Percentiles rank a stretch among this genome's conserved stretches.
Conservation (phyloP, 345 rosid genomes). For the Gossypium australe region DNA sequence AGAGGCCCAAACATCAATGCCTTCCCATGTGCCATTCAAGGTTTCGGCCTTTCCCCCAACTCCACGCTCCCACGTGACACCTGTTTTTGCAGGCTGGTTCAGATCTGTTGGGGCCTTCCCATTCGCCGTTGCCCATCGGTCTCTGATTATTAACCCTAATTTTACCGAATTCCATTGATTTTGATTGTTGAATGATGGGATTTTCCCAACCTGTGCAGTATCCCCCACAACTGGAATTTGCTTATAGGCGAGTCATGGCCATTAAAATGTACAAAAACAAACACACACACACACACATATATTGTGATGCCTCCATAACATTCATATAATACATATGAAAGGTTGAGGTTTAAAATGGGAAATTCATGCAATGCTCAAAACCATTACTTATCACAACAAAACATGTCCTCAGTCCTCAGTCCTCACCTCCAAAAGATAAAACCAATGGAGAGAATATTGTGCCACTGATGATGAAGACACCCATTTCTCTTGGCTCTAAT, state of each 20-base stretch:
- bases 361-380: not conserved
- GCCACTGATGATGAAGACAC: constrained; percentile 9
- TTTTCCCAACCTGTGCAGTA: not conserved
- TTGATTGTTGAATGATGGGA: not conserved
- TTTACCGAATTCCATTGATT: too few relatives aligned
- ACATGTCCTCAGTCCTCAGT: not conserved
- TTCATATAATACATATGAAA: not conserved
- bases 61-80: constrained; percentile 27
- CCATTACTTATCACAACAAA: constrained; percentile 1
- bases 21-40: constrained; percentile 31
- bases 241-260: not conserved
- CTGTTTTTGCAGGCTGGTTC: not conserved
- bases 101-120: not conserved
- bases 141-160: not conserved
- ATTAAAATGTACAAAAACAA: too few relatives aligned
- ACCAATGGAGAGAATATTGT: not conserved
- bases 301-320: not conserved
- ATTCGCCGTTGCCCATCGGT: not conserved
- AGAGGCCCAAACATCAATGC: constrained; percentile 24
- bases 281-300: too few relatives aligned
- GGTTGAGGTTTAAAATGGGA: not conserved
- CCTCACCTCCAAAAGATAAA: not conserved
- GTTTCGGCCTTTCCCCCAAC: constrained; percentile 14
- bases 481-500: not conserved
- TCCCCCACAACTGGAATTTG: not conserved